These are phyloP conservation scores for Penicillium thymicola DNA, from an alignment of 2,329 filamentous ascomycete genomes.

Conservation along the genomic window DNA sequence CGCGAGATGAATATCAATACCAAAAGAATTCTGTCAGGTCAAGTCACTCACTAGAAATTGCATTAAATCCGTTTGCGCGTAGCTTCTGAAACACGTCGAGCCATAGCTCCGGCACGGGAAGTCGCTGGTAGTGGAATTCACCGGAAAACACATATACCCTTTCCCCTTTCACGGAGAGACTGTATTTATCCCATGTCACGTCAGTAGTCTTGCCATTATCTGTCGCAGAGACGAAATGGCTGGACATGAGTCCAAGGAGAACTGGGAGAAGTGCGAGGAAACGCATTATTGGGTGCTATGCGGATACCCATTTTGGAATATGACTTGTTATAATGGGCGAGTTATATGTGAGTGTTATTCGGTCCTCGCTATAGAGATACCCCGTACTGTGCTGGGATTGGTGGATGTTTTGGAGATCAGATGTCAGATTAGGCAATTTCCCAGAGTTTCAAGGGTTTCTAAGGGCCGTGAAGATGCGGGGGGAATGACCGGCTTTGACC, in stretches of 20 bases:
- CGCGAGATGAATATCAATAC: not conserved
- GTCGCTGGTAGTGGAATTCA: conserved; percentile 54
- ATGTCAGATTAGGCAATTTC: conserved; percentile 20
- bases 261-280: conserved; percentile 16
- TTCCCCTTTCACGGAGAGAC: conserved; percentile 49
- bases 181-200: conserved; percentile 54
- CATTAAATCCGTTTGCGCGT: conserved; percentile 53
- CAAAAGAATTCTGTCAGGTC: not conserved
- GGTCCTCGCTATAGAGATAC: conserved; percentile 23
- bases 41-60: conserved; percentile 40
- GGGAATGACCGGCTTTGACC: not conserved
- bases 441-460: conserved; percentile 1
- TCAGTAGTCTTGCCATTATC: conserved; percentile 43
- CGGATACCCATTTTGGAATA: not conserved
- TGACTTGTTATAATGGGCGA: not conserved
- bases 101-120: conserved; percentile 55
- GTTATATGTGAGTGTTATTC: conserved; percentile 8
- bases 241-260: conserved; percentile 10
- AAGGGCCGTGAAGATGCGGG: conserved; percentile 13
- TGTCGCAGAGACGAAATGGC: conserved; percentile 23
- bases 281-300: conserved; percentile 14
- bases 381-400: conserved; percentile 23
- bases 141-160: conserved; percentile 49
- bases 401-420: conserved; percentile 24
- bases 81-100: conserved; percentile 55